These are phyloP conservation scores for Coriolopsis trogii DNA, from an alignment of 1,284 basidiomycete genomes.

Conservation along the genomic window DNA sequence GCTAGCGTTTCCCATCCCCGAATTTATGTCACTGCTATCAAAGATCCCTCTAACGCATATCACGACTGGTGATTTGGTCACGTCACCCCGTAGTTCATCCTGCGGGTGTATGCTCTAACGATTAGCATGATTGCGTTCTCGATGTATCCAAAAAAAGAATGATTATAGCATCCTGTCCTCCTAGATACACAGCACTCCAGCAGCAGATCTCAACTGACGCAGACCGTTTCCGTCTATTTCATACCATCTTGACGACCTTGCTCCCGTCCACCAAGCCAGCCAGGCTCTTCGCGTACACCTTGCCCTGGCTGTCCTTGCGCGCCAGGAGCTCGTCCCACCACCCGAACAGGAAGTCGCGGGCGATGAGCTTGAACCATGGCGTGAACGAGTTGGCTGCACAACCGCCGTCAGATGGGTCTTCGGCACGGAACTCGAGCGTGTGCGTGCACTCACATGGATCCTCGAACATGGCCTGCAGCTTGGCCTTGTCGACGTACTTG, in stretches of 20 bases:
- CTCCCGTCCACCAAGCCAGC: constrained; percentile 71
- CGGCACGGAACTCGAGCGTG: constrained; percentile 6
- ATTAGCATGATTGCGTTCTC: too few species aligned
- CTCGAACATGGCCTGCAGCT: constrained; percentile 91
- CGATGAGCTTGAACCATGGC: constrained; percentile 99
- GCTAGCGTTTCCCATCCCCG: too few species aligned
- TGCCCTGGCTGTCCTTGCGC: constrained; percentile 61
- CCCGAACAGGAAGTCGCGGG: constrained; percentile 93
- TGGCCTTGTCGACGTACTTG: constrained; percentile 90
- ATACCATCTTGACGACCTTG: constrained; percentile 79
- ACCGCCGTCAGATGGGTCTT: constrained; percentile 1
- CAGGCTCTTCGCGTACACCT: constrained; percentile 69
- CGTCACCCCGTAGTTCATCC: too few species aligned
- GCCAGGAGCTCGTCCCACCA: constrained; percentile 95
- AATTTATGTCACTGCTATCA: background rate
- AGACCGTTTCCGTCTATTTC: constrained; percentile 17
- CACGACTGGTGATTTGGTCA: too few species aligned
- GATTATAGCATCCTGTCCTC: too few species aligned
- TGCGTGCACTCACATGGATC: constrained; percentile 56
- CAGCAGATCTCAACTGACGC: background rate
- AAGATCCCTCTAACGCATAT: too few species aligned
- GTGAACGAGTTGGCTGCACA: constrained; percentile 85
- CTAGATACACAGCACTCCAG: constrained; percentile 5
- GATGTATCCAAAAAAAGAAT: too few species aligned
- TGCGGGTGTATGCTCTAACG: too few species aligned